Percentiles rank a stretch among this genome's conserved stretches.
These are phyloP conservation scores for Withania somnifera DNA, from an alignment of 305 asterid genomes.

Conservation along the genomic window DNA sequence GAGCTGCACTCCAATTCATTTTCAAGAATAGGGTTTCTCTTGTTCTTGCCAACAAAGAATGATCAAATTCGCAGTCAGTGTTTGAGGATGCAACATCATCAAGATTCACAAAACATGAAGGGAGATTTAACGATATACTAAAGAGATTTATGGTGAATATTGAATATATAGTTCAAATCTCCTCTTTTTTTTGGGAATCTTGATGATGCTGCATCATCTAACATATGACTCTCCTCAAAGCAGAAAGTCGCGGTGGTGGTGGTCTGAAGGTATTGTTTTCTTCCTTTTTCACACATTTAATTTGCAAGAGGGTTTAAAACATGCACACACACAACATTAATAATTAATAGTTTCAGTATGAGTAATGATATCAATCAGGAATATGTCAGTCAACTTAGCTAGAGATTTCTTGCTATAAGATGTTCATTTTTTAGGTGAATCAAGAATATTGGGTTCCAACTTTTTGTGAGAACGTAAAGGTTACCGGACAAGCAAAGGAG, in stretches of 20 bases:
- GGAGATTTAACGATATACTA: background rate
- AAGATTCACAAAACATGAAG: conserved; percentile 14
- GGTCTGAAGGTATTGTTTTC: background rate
- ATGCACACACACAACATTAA: background rate
- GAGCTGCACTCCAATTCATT: background rate
- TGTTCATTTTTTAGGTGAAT: background rate
- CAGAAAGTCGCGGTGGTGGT: background rate
- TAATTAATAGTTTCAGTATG: background rate
- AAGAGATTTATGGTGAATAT: background rate
- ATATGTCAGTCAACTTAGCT: background rate
- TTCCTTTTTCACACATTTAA: background rate
- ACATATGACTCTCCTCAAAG: background rate
- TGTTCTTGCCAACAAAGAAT: background rate
- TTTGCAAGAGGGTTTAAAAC: background rate
- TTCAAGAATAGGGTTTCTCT: background rate
- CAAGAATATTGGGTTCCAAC: background rate
- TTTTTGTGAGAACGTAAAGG: background rate
- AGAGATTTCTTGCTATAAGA: background rate
- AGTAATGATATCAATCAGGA: background rate
- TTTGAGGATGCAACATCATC: conserved; percentile 18
- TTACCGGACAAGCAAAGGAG: background rate
- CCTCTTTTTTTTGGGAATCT: conserved; percentile 8
- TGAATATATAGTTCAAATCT: background rate
- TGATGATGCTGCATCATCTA: conserved; percentile 23
- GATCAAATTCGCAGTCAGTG: background rate